Evolutionary conservation across 2,329 filamentous ascomycete species (phyloP).

Genomic region (Penicillium sumatraense): DNA sequence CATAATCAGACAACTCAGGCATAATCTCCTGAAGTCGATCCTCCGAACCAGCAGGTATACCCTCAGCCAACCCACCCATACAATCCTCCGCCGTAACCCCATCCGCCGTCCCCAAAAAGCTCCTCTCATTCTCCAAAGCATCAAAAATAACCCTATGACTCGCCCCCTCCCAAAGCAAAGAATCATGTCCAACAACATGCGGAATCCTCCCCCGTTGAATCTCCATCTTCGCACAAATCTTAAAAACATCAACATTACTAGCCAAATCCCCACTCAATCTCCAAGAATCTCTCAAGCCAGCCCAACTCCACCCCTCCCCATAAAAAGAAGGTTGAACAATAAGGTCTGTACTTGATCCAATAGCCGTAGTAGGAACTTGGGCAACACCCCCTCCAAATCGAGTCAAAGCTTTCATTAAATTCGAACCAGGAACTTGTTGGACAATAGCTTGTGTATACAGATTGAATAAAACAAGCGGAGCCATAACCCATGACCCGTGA

Average conservation of each 20-base stretch:
- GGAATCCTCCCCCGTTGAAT: neutral
- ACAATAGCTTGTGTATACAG: neutral
- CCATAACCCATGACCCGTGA: neutral
- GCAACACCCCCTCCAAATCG: neutral
- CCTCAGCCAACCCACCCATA: neutral
- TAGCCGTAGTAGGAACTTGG: no score
- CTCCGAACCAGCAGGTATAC: neutral
- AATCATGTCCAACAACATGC: neutral
- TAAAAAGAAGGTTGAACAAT: neutral
- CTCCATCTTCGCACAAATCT: neutral
- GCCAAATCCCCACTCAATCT: neutral
- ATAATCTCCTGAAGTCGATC: neutral
- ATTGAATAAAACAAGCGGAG: neutral
- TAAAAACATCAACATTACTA: neutral
- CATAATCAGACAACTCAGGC: neutral
- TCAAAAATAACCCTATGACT: neutral
- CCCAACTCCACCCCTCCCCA: neutral
- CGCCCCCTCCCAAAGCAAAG: neutral
- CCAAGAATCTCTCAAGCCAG: neutral
- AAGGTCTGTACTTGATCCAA: slow-evolving; percentile 1
- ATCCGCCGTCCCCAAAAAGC: neutral
- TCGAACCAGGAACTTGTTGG: neutral
- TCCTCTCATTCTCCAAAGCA: neutral
- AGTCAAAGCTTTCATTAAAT: neutral
- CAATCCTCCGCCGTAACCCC: neutral